Evolutionary conservation across 495 filamentous ascomycete species (phyloP).

Genomic region (Lasiosphaeria miniovina): DNA sequence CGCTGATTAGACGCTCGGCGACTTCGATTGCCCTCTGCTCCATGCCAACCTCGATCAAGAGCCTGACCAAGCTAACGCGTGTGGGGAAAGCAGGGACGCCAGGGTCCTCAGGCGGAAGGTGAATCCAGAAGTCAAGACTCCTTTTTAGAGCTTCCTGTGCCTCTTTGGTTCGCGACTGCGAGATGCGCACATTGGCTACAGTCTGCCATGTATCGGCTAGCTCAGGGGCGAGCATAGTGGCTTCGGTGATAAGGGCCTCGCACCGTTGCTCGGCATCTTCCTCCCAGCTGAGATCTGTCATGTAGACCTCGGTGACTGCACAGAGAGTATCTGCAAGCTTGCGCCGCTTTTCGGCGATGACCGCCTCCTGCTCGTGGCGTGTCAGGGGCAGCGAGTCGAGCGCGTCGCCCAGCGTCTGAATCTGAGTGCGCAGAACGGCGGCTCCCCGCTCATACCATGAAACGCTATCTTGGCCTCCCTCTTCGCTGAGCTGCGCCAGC

Average conservation of each 20-base stretch:
- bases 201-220: constrained; percentile 87
- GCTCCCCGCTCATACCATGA: constrained; percentile 85
- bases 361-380: constrained; percentile 41
- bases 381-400: constrained; percentile 29
- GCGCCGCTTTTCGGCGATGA: constrained; percentile 63
- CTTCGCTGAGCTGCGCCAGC: constrained; percentile 87
- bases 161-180: constrained; percentile 72
- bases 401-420: constrained; percentile 49
- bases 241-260: constrained; percentile 82
- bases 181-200: constrained; percentile 87
- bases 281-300: constrained; percentile 95
- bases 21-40: constrained; percentile 81
- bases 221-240: constrained; percentile 69
- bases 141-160: constrained; percentile 71
- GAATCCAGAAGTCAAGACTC: constrained; percentile 76
- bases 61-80: constrained; percentile 73
- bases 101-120: constrained; percentile 60
- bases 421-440: constrained; percentile 60
- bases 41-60: constrained; percentile 88
- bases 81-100: constrained; percentile 78
- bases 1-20: constrained; percentile 73
- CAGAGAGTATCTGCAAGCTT: constrained; percentile 86
- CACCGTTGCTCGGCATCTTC: constrained; percentile 81
- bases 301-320: constrained; percentile 89
- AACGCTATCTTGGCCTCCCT: constrained; percentile 81